phyloP scores from a whole-genome alignment of 2,329 filamentous ascomycete genomes.

The Fusarium armeniacum region DNA sequence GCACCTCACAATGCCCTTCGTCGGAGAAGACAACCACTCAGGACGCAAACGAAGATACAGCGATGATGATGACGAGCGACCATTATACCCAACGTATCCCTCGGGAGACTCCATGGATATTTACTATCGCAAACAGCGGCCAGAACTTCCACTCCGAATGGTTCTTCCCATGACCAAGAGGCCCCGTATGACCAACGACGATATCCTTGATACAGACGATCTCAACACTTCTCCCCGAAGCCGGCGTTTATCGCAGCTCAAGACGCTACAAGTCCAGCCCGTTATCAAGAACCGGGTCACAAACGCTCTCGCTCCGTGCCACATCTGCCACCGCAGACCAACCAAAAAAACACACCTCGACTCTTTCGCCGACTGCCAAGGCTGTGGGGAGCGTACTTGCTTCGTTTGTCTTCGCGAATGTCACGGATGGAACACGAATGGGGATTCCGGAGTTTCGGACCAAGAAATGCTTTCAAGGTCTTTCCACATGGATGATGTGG shows the following conservation, averaged over 20 bases:
- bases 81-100: constrained; percentile 47
- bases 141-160: constrained; percentile 50
- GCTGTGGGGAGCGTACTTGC: constrained; percentile 73
- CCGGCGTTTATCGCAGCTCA: constrained; percentile 48
- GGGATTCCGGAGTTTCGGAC: constrained; percentile 48
- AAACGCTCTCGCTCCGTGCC: constrained; percentile 65
- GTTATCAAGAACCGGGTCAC: constrained; percentile 27
- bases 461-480: constrained; percentile 59
- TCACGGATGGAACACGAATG: constrained; percentile 60
- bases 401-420: constrained; percentile 78
- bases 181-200: constrained; percentile 49
- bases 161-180: constrained; percentile 53
- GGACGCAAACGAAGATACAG: constrained; percentile 56
- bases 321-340: constrained; percentile 76
- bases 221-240: constrained; percentile 42
- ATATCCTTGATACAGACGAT: constrained; percentile 38
- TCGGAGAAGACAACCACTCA: constrained; percentile 52
- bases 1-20: constrained; percentile 54
- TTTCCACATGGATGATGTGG: constrained; percentile 66
- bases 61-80: constrained; percentile 48
- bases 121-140: constrained; percentile 48
- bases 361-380: constrained; percentile 73
- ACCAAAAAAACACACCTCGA: constrained; percentile 76
- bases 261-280: constrained; percentile 41
- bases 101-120: constrained; percentile 48